Base-by-base conservation (phyloP, 768 basidiomycete species). In the Amanita polypyramis region DNA sequence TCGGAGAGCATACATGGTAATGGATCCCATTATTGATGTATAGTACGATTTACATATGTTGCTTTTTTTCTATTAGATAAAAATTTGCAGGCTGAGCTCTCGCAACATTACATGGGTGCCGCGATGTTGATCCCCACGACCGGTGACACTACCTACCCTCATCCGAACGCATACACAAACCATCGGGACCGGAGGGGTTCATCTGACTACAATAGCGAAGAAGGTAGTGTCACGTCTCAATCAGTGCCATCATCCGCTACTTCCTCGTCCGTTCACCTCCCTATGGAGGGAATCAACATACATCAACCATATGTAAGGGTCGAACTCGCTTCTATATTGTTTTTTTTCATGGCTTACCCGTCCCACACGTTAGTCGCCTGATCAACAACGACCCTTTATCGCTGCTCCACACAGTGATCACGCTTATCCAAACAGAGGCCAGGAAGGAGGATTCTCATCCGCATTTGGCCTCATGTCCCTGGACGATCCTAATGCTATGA, bases 401-500 rank as follows among this genome's bases (percentile, higher is more conserved):
- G 46, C 30, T 33, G 36, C 37, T 35, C 45, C 32, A 27, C 27
- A 20, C 12, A 45, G 14, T 50, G 53, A 27, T 45, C 36, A 12
- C 29, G 38, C 12, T 40, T 50, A 33, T 32, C 32, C 55, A 5
- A 54, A 54, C 11, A 52, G 56, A 49, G 47, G 40, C 52, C 54
- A 52, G 51, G 70, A 74, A 49, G 68, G 65, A 21, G 70, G 65
- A 1, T 75, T 83, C 56, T 76, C 74, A 3, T 74, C 72, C 19
- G 81, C 80, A 1, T 88, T 90, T 58, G 86, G 83, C 6, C 70
- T 82, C 44, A 76, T 90, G 79, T 79, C 77, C 15, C 70, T 90
- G 43, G 85, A 87, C 49, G 86, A 89, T 57, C 76, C 79, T 1
- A 74, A 74, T 46, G 79, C 81, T 6, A 68, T 87, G 32, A 79